Evolutionary conservation across 2,329 filamentous ascomycete species (phyloP), one percentile per base, ranked within the genome.

Genomic region (Penicillium psychrosexuale): DNA sequence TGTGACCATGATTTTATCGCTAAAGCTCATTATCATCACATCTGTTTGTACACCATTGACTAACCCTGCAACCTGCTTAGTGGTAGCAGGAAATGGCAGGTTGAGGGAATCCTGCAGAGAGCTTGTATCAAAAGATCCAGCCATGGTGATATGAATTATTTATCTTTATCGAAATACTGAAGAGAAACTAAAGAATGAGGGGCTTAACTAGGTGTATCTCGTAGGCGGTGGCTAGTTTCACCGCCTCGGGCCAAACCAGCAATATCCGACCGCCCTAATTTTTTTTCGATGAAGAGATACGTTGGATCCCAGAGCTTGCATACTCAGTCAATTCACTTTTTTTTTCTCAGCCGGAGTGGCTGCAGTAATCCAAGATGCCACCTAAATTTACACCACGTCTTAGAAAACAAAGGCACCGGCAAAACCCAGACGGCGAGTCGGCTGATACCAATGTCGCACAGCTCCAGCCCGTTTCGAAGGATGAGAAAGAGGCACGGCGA

Each of bases 1-100:
- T 1, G 91, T 97, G 59, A 99, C 78, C 65, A 99, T 77, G 65
- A 99, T 91, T 74, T 91, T 96, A 81, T 97, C 94, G 8, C 86
- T 82, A 74, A 97, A 97, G 65, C 81, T 84, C 51, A 91, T 79
- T 11, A 82, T 81, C 37, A 84, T 86, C 33, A 90, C 86, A 61
- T 91, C 85, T 1, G 94, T 97, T 34, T 80, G 72, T 22, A 87
- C 72, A 30, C 84, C 85, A 59, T 87, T 84, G 58, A 97, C 84
- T 3, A 78, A 69, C 3, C 87, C 86, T 1, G 80, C 78, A 13
- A 79, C 79, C 57, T 80, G 79, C 48, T 81, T 85, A 2, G 84
- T 86, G 11, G 77, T 75, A 3, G 86, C 88, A 15, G 90, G 89
- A 66, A 90, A 96, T 0, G 83, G 76, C n/a, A 83, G 67, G 17